Conservation (phyloP, 345 rosid species). For the Citrus medica region DNA sequence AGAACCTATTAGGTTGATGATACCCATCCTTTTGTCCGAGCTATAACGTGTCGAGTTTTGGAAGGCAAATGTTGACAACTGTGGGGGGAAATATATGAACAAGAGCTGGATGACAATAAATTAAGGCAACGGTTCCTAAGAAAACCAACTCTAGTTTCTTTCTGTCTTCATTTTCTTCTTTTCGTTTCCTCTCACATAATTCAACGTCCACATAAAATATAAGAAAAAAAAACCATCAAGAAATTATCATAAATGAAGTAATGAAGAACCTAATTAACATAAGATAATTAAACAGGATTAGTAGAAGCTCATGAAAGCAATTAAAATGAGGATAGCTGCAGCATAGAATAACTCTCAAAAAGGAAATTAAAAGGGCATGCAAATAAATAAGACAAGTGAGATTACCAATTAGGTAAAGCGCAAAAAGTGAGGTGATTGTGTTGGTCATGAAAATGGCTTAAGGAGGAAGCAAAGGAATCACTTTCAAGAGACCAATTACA, state of each 20-base stretch:
- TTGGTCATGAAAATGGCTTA: slow-evolving; percentile 51
- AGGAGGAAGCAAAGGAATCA: slow-evolving; percentile 58
- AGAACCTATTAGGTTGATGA: slow-evolving; percentile 15
- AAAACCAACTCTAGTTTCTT: background rate
- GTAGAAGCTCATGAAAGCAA: background rate
- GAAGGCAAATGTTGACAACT: slow-evolving; percentile 46
- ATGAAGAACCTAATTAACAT: background rate
- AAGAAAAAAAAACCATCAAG: background rate
- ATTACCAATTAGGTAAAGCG: slow-evolving; percentile 39
- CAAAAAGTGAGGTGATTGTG: slow-evolving; percentile 29
- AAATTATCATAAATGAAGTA: background rate
- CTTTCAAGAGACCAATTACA: slow-evolving; percentile 33
- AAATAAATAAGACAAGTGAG: slow-evolving; percentile 9
- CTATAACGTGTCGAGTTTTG: slow-evolving; percentile 41
- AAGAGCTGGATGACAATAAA: slow-evolving; percentile 51
- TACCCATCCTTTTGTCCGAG: slow-evolving; percentile 27
- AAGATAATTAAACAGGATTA: too few species aligned
- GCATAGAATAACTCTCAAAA: background rate
- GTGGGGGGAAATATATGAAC: slow-evolving; percentile 26
- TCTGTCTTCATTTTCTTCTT: background rate
- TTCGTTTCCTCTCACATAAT: background rate
- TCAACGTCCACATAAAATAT: background rate
- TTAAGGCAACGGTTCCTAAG: background rate
- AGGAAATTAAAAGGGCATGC: slow-evolving; percentile 6
- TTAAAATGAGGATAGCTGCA: background rate